Evolutionary conservation across 2,329 filamentous ascomycete genomes (phyloP), one percentile per base, ranked within the genome.

Genomic region (Claviceps arundinis): DNA sequence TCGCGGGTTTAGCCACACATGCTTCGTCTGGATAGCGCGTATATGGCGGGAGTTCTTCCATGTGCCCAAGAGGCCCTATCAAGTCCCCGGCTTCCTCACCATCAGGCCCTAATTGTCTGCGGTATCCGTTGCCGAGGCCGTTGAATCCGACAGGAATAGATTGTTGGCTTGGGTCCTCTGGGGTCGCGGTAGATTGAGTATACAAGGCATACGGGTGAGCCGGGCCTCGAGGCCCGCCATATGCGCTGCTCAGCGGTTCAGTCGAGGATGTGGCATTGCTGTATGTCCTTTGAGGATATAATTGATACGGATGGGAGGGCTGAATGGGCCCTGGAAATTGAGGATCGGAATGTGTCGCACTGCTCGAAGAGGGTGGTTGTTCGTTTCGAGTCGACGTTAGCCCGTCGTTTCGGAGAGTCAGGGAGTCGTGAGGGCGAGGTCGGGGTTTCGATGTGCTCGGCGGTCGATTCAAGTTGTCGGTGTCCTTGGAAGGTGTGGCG

Each of bases 41-140:
- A 64, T 97, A 97, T 0, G 91, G 91, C 13, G 91, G 91, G 17
- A 96, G 72, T 65, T 95, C 88, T 67, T 97, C 91, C 1, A 86
- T 84, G 63, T 96, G 89, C 1, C 90, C 90, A 61, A 95, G 82
- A 0, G 86, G 87, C 1, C 89, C 89, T 50, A 96, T 84, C 51
- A 96, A 80, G 64, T 90, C 89, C 47, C 85, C 88, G n/a, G 80
- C 73, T 59, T 95, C 90, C 68, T 95, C 89, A 50, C 88, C 88
- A 52, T 89, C 86, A 0, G 87, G 84, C 0, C 85, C 87, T 50
- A 88, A 68, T 50, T 84, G 81, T 56, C 86, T 74, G 61, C 84
- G 85, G 60, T 89, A 95, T 51, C 76, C 71, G 54, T 77, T 78
- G 5, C 74, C 73, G 38, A 81, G 70, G 5, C 84, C 84, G 6